These are phyloP conservation scores for Collybiopsis confluens DNA, from an alignment of 768 basidiomycete species.

Conservation along the genomic window DNA sequence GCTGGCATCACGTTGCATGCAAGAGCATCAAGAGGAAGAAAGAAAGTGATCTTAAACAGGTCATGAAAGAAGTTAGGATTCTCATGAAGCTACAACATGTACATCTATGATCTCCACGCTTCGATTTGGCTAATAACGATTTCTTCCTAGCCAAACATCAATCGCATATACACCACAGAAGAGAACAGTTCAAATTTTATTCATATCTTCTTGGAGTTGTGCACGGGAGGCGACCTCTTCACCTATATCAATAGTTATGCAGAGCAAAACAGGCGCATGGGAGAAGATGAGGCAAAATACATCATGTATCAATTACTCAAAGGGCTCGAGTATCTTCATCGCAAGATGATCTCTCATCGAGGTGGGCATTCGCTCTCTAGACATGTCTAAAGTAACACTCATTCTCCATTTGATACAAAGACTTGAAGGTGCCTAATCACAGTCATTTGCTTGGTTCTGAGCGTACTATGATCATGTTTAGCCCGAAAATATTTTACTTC, in stretches of 20 bases:
- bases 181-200: constrained; percentile 39
- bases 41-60: constrained; percentile 51
- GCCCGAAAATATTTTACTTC: constrained; percentile 84
- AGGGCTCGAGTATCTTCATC: constrained; percentile 68
- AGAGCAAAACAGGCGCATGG: constrained; percentile 46
- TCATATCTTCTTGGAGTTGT: constrained; percentile 81
- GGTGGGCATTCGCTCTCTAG: constrained; percentile 37
- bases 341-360: constrained; percentile 71
- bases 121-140: neutral
- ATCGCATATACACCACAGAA: constrained; percentile 69
- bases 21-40: constrained; percentile 72
- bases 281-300: constrained; percentile 81
- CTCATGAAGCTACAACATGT: constrained; percentile 71
- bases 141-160: constrained; percentile 69
- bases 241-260: constrained; percentile 70
- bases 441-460: no score
- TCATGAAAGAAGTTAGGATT: constrained; percentile 78
- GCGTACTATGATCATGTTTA: constrained; percentile 16
- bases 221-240: constrained; percentile 85
- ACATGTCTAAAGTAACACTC: neutral
- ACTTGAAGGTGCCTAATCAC: constrained; percentile 63
- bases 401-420: constrained; percentile 25
- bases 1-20: constrained; percentile 71
- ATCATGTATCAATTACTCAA: constrained; percentile 77
- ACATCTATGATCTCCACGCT: neutral